Conservation (phyloP, 2,329 filamentous ascomycete species). For the Alternaria ventricosa region DNA sequence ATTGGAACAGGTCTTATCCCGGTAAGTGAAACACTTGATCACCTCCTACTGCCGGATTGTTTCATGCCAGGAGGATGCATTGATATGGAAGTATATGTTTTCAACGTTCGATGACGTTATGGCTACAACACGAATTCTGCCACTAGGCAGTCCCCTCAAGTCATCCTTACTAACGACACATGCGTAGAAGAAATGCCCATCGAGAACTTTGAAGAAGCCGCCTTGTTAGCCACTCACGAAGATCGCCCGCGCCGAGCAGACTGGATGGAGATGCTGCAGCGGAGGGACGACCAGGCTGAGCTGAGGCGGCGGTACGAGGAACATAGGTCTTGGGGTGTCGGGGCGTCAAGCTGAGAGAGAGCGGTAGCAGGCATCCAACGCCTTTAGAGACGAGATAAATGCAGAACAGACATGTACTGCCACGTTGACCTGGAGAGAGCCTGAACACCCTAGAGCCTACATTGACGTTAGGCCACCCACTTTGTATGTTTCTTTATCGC, state of each 20-base stretch:
- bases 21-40: background rate
- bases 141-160: background rate
- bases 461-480: background rate
- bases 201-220: background rate
- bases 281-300: background rate
- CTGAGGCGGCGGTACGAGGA: background rate
- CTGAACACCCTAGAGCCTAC: background rate
- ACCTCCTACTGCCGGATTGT: accelerated
- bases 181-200: background rate
- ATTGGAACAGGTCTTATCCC: background rate
- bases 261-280: background rate
- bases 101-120: background rate
- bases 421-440: too few species aligned
- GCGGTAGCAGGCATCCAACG: background rate
- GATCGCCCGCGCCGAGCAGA: background rate
- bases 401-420: too few species aligned
- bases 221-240: background rate
- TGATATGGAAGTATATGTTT: background rate
- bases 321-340: background rate
- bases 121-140: background rate
- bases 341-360: background rate
- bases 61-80: background rate
- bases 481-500: background rate
- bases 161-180: background rate
- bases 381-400: too few species aligned